Evolutionary conservation across 169 alveolate species (phyloP).

Genomic region (Plasmodium reichenowi): DNA sequence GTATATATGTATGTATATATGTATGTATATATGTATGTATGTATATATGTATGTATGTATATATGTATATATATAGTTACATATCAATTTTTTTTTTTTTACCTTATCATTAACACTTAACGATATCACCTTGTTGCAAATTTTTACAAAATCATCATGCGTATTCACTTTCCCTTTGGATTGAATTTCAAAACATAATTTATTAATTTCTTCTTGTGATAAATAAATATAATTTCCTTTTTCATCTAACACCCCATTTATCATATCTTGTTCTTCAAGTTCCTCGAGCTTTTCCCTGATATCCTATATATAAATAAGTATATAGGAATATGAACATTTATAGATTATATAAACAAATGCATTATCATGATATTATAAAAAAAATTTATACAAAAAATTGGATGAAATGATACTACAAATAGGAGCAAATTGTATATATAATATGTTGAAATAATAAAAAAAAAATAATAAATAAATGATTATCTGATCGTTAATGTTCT

Average conservation of each 20-base stretch:
- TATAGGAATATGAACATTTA: background rate
- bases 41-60: too few species aligned
- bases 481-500: background rate
- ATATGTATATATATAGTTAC: too few species aligned
- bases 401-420: too few species aligned
- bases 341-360: background rate
- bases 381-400: background rate
- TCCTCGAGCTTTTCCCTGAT: constrained; percentile 52
- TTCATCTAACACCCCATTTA: constrained; percentile 64
- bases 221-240: constrained; percentile 69
- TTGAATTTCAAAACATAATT: constrained; percentile 51
- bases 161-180: constrained; percentile 55
- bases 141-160: constrained; percentile 59
- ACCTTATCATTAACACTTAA: constrained; percentile 63
- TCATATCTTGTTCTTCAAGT: constrained; percentile 67
- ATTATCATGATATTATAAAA: background rate
- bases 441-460: too few species aligned
- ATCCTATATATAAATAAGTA: constrained; percentile 16
- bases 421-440: too few species aligned
- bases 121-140: constrained; percentile 63
- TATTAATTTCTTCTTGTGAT: constrained; percentile 68
- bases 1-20: too few species aligned
- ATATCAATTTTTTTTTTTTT: background rate
- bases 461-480: too few species aligned
- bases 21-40: too few species aligned